Base-by-base conservation (phyloP, 2,329 filamentous ascomycete genomes). In the Fusarium sp. region DNA sequence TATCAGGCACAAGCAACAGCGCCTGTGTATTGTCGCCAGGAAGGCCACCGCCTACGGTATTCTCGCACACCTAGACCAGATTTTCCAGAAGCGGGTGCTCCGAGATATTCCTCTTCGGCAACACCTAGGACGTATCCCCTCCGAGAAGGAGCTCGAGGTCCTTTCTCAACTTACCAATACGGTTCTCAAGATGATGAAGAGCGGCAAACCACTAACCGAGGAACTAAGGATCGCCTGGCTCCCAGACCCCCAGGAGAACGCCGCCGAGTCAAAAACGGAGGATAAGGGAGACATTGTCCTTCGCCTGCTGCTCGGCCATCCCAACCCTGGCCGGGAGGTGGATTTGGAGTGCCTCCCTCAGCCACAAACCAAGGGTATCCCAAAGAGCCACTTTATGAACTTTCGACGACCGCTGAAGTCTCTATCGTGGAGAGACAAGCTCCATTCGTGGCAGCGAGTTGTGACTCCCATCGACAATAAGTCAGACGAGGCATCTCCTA, bases 211-310 rank as follows among this genome's bases (percentile, higher is more conserved):
- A 16, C 5, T 14, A 50, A 11, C 31, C 3, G 60, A 83, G 82
- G 65, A 77, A 37, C 71, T 82, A n/a, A 65, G 78, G 13, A 81
- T 88, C 13, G 83, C 82, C 7, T 89, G 87, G 87, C 79, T 88
- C 11, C 77, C 83, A 11, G 65, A 82, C n/a, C 60, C 61, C 45
- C 24, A 45, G 37, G 70, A 83, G n/a, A 39, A 39, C 13, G 8
- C 50, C 48, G 8, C 52, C 16, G 20, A 29, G 6, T 31, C 63
- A n/a, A 59, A 45, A 16, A 77, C 83, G 7, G 86, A 89, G 75
- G 81, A 84, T 63, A 76, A 81, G 2, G 81, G 81, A 37, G 86
- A 89, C 48, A 79, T 85, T 16, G 86, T 88, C 18, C 78, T 83
- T 56, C 85, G 88, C 33, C 82, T 89, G 5, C 76, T 90, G 4